A percentile compares a stretch with the other conserved stretches of the same genome.
These are phyloP conservation scores for Ophiognomonia clavigignenti-juglandacearum DNA, from an alignment of 2,329 filamentous ascomycete species.

Conservation along the genomic window DNA sequence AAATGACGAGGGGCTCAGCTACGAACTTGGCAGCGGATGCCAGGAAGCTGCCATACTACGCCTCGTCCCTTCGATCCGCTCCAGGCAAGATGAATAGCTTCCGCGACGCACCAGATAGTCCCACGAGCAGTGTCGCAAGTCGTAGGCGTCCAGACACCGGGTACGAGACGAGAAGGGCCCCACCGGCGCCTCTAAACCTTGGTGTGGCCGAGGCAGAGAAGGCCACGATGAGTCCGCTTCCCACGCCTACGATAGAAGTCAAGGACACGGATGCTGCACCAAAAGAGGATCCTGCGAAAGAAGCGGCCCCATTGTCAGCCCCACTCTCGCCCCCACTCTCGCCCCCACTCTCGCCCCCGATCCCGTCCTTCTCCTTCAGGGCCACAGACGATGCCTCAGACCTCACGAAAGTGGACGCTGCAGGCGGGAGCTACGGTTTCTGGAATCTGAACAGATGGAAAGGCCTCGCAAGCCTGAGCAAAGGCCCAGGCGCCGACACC, in stretches of 20 bases:
- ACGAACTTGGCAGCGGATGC: conserved; percentile 41
- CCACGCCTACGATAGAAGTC: conserved; percentile 1
- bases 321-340: conserved; percentile 52
- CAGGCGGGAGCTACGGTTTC: conserved; percentile 42
- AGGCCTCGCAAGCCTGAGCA: conserved; percentile 31
- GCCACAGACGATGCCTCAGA: conserved; percentile 33
- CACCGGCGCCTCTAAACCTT: conserved; percentile 3
- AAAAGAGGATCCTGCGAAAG: conserved; percentile 5
- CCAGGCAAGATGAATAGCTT: conserved; percentile 1
- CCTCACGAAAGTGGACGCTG: conserved; percentile 30
- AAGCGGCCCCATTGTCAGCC: conserved; percentile 29
- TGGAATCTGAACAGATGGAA: conserved; percentile 56
- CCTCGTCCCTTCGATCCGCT: conserved; percentile 20
- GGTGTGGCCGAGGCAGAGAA: conserved; percentile 10
- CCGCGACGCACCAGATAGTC: conserved; percentile 10
- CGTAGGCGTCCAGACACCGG: conserved; percentile 2
- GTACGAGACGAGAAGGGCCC: background rate
- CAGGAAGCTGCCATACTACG: conserved; percentile 38
- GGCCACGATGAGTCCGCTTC: conserved; percentile 18
- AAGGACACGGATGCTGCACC: conserved; percentile 15
- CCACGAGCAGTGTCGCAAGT: conserved; percentile 17
- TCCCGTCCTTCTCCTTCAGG: conserved; percentile 51
- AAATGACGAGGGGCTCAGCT: conserved; percentile 32
- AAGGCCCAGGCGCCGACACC: conserved; percentile 18
- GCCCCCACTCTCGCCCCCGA: conserved; percentile 36